phyloP scores from a whole-genome alignment of 495 filamentous ascomycete genomes.

The Poronia punctata region DNA sequence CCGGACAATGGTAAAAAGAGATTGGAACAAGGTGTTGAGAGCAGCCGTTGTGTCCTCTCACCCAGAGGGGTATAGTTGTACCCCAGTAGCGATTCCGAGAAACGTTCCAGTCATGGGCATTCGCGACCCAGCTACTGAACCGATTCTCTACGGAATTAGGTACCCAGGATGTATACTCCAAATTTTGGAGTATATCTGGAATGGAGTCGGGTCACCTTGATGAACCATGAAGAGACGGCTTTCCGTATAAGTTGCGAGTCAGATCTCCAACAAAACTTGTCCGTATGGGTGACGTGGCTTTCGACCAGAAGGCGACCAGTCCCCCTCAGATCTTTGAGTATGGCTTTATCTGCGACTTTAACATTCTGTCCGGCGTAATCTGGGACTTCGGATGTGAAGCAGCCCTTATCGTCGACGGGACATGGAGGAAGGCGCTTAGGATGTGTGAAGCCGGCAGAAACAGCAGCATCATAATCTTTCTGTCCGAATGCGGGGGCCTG shows the following conservation, averaged over 20 bases:
- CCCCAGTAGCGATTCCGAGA: slow-evolving; percentile 96
- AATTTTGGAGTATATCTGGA: slow-evolving; percentile 81
- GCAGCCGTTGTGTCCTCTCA: slow-evolving; percentile 75
- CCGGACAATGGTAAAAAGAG: no score
- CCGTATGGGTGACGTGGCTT: slow-evolving; percentile 83
- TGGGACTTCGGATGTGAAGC: slow-evolving; percentile 70
- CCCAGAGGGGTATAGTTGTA: slow-evolving; percentile 88
- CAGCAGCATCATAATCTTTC: slow-evolving; percentile 85
- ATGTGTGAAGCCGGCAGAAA: slow-evolving; percentile 68
- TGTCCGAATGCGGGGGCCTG: slow-evolving; percentile 93
- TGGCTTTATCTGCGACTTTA: slow-evolving; percentile 87
- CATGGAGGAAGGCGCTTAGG: slow-evolving; percentile 79
- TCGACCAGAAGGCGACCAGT: slow-evolving; percentile 77
- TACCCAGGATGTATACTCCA: slow-evolving; percentile 92
- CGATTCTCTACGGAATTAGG: slow-evolving; percentile 87
- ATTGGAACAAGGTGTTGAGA: no score
- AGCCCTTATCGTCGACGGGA: slow-evolving; percentile 75
- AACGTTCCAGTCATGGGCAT: slow-evolving; percentile 93
- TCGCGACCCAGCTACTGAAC: slow-evolving; percentile 73
- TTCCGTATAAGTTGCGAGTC: slow-evolving; percentile 95
- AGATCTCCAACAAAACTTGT: slow-evolving; percentile 92
- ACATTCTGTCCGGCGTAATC: slow-evolving; percentile 88
- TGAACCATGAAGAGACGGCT: slow-evolving; percentile 92
- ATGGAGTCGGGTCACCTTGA: slow-evolving; percentile 78
- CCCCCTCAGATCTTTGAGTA: slow-evolving; percentile 83